Base-by-base conservation (phyloP, 305 asterid genomes). In the Plantago lanceolata region DNA sequence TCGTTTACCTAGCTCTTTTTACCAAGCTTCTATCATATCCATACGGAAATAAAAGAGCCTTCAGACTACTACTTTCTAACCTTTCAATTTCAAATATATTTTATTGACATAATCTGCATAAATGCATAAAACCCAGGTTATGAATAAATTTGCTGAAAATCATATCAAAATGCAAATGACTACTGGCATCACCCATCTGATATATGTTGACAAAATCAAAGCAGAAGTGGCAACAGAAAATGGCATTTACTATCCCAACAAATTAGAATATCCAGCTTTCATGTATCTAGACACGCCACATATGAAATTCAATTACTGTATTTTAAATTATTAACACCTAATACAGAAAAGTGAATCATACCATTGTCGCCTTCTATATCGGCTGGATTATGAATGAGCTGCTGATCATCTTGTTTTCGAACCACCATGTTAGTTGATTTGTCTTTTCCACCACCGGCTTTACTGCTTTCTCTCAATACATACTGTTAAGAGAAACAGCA, bases 401-500 rank as follows among this genome's bases (percentile, higher is more conserved):
- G 73, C 61, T 75, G 84, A 70, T 77, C 81, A 66, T 80, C 89
- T 57, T 77, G 83, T 70, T 76, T 85, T 26, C 81, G 63, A 70
- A 61, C 82, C 74, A 70, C 69, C 44, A 64, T 51, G 73, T 75
- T 64, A 50, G 84, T 59, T 45, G 92, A 74, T 71, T 81, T 87
- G 70, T 83, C 87, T 71, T 80, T 85, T 76, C 81, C 76, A 61
- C 71, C 69, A 59, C 61, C 67, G 65, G 49, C 72, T 79, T 85
- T 87, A 61, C 80, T 64, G 74, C 71, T 75, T 44, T 85, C 88
- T 80, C 90, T 79, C 40, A 69, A 73, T 53, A 87, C 87, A 33
- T 87, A 87, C 95, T 85, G 90, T 61, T 51, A 59, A 63, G 59
- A 71, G 65, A 68, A 65, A 48, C 55, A 81, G 72, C 19, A 26